Base-by-base conservation (phyloP, 257 asterid genomes). In the Primulina tabacum region DNA sequence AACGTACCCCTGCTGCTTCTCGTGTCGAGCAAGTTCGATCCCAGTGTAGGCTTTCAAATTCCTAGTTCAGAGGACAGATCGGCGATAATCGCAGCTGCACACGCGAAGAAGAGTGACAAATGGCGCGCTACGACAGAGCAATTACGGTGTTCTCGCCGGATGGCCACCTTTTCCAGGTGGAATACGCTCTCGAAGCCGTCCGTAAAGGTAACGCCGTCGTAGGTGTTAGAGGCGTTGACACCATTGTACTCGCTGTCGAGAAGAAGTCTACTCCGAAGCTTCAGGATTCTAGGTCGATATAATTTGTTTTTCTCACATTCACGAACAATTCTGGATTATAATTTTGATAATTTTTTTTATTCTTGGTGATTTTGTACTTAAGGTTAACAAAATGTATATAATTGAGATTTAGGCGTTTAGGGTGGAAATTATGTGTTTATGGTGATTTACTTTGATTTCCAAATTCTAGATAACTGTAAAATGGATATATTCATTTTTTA, bases 91-190 rank as follows among this genome's bases (percentile, higher is more conserved):
- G 56, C 56, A 47, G 20, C 20, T 3, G 20, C 18, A 47, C 20
- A 47, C 20, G 20, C 7, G 20, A 50, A 1, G 3, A 18, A 30
- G 10, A 5, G 30, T 7, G 14, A 47, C 4, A 21, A 20, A 85
- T 86, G 91, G 91, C 91, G 10, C 68, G 92, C 65, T 86, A 86
- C 71, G 92, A 86, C 14, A 77, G 92, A 80, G 92, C 92, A 32
- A 86, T 86, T 59, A 86, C 92, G 0, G 92, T 86, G 1, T 86
- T 86, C 83, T 86, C 89, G n/a, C 92, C 89, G 18, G 92, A 86
- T 50, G 92, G 92, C 12, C 92, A 86, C 63, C 77, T 86, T 2
- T 86, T 86, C 67, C 92, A 86, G 78, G 89, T 86, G 56, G 89
- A 86, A 55, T 86, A 86, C 73, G 92, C 92, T 60, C 81, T 84